Evolutionary conservation across 106 monocot genomes (phyloP).

Genomic region (Dendrobium catenatum): DNA sequence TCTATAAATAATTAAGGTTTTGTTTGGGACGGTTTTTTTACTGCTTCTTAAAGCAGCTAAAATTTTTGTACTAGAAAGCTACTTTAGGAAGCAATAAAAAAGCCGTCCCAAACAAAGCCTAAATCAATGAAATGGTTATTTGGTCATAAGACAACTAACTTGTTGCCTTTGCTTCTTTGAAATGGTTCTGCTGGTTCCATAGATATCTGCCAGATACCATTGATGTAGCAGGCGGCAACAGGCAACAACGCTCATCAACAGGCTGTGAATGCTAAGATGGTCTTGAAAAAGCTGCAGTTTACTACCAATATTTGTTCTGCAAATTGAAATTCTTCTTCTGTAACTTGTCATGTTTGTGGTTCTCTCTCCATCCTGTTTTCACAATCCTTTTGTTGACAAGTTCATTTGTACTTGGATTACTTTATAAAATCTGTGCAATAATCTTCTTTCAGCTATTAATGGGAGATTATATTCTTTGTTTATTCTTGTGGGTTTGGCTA

Average conservation of each 20-base stretch:
- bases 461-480: neutral
- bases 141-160: no score
- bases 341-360: neutral
- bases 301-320: neutral
- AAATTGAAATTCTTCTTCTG: neutral
- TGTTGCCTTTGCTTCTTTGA: neutral
- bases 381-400: neutral
- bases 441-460: neutral
- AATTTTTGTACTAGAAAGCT: no score
- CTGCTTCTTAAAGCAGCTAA: no score
- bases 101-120: no score
- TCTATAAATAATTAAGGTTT: no score
- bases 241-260: constrained; percentile 39
- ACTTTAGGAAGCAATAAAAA: no score
- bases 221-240: constrained; percentile 40
- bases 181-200: constrained; percentile 1
- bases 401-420: neutral
- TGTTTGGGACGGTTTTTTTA: no score
- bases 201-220: constrained; percentile 74
- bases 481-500: neutral
- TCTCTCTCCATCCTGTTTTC: neutral
- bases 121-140: no score
- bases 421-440: neutral
- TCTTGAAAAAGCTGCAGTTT: neutral
- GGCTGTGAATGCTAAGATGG: constrained; percentile 50